Evolutionary conservation across 1,284 basidiomycete species (phyloP).

Genomic region (Phellinidium pouzarii): DNA sequence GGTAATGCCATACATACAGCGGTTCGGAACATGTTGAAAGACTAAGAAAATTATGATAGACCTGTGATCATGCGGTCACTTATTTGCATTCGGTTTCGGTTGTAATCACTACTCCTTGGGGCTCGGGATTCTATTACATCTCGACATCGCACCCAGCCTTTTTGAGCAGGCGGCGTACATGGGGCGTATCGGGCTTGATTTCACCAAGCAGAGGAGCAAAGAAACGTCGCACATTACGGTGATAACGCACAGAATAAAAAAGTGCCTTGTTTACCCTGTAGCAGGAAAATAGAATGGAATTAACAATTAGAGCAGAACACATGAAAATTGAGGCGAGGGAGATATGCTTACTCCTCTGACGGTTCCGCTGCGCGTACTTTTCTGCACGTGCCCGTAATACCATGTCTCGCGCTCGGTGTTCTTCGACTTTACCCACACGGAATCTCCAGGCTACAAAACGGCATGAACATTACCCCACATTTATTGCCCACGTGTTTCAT

Average conservation of each 20-base stretch:
- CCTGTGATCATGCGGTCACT: too few relatives aligned
- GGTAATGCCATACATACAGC: background rate
- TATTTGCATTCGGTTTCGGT: background rate
- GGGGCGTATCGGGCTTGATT: conserved; percentile 18
- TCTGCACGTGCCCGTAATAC: conserved; percentile 16
- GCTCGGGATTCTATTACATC: background rate
- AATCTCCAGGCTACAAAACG: conserved; percentile 13
- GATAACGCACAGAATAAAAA: conserved; percentile 18
- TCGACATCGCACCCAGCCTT: conserved; percentile 15
- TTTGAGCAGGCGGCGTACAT: conserved; percentile 13
- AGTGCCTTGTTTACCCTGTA: conserved; percentile 14
- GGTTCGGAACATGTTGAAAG: background rate
- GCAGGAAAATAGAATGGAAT: background rate
- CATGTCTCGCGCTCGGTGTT: conserved; percentile 14
- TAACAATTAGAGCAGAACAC: background rate
- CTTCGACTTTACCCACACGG: conserved; percentile 19
- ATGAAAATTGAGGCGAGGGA: background rate
- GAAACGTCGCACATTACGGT: conserved; percentile 12
- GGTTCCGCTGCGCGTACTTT: conserved; percentile 6
- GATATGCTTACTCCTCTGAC: conserved; percentile 13
- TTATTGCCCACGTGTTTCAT: conserved; percentile 1
- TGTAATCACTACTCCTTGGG: background rate
- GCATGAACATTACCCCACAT: background rate
- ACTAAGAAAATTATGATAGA: too few relatives aligned
- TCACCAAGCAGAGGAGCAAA: conserved; percentile 18